These are phyloP conservation scores for Fusarium clavum DNA, from an alignment of 2,329 filamentous ascomycete species.

Conservation along the genomic window DNA sequence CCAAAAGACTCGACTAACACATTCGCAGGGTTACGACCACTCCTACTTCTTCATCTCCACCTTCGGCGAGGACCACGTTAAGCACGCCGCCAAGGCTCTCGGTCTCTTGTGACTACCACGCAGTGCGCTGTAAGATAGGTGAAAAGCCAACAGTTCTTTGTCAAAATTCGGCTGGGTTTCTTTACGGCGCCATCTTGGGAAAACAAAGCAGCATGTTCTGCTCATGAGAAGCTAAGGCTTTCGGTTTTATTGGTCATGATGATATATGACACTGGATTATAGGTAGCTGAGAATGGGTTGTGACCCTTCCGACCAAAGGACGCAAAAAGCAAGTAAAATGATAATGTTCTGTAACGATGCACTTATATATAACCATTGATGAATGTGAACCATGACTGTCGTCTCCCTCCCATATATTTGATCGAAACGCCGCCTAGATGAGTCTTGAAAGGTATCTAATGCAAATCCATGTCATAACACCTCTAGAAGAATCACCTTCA, in stretches of 20 bases:
- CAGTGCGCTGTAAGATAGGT: slow-evolving; percentile 37
- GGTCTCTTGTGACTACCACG: slow-evolving; percentile 50
- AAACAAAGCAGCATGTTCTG: background rate
- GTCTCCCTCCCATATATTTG: slow-evolving; percentile 28
- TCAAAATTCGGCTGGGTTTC: slow-evolving; percentile 18
- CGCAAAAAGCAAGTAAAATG: slow-evolving; percentile 35
- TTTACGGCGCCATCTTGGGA: slow-evolving; percentile 22
- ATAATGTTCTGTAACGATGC: slow-evolving; percentile 22
- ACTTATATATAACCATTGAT: slow-evolving; percentile 19
- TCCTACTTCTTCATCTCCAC: slow-evolving; percentile 96
- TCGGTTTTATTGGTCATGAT: slow-evolving; percentile 13
- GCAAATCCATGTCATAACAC: slow-evolving; percentile 34
- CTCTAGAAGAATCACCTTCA: slow-evolving; percentile 33
- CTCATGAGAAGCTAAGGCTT: slow-evolving; percentile 7
- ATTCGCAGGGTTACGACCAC: slow-evolving; percentile 83
- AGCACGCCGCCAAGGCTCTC: slow-evolving; percentile 90
- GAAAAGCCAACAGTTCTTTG: slow-evolving; percentile 24
- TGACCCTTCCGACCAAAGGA: slow-evolving; percentile 5
- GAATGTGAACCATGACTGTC: slow-evolving; percentile 9
- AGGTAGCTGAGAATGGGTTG: background rate
- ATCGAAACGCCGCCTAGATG: slow-evolving; percentile 42
- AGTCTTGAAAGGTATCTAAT: slow-evolving; percentile 35
- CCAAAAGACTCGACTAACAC: background rate
- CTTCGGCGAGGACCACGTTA: slow-evolving; percentile 90
- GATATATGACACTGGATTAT: slow-evolving; percentile 12